phyloP scores from a whole-genome alignment of 495 filamentous ascomycete species.

The Tuber microsphaerosporum region DNA sequence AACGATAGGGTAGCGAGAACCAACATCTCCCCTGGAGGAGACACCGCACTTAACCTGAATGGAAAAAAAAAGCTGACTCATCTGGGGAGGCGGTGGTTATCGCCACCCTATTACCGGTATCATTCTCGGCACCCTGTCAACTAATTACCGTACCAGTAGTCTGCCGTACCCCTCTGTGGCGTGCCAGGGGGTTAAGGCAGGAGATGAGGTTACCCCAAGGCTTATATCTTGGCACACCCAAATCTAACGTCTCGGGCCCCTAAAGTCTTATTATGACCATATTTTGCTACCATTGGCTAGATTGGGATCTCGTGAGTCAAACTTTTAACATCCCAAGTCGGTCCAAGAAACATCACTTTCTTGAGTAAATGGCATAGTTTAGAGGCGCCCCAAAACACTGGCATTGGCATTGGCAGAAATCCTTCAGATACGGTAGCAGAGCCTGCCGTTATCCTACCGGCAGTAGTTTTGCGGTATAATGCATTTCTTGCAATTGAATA shows the following conservation, averaged over 20 bases:
- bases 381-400: not conserved
- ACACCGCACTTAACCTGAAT: too few relatives aligned
- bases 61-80: too few relatives aligned
- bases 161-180: not conserved
- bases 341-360: not conserved
- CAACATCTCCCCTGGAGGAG: too few relatives aligned
- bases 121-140: too few relatives aligned
- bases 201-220: not conserved
- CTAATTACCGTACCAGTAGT: not conserved
- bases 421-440: not conserved
- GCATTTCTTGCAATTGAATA: not conserved
- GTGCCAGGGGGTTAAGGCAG: not conserved
- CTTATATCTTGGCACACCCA: constrained; percentile 2
- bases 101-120: too few relatives aligned
- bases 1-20: too few relatives aligned
- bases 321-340: too few relatives aligned
- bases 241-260: not conserved
- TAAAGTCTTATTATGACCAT: not conserved
- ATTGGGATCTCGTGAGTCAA: not conserved
- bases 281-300: not conserved
- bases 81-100: too few relatives aligned
- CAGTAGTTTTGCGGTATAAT: not conserved
- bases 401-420: not conserved
- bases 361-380: not conserved
- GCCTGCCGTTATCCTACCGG: not conserved